Conservation (phyloP, 208 protist genomes). For the Naegleria gruberi region DNA sequence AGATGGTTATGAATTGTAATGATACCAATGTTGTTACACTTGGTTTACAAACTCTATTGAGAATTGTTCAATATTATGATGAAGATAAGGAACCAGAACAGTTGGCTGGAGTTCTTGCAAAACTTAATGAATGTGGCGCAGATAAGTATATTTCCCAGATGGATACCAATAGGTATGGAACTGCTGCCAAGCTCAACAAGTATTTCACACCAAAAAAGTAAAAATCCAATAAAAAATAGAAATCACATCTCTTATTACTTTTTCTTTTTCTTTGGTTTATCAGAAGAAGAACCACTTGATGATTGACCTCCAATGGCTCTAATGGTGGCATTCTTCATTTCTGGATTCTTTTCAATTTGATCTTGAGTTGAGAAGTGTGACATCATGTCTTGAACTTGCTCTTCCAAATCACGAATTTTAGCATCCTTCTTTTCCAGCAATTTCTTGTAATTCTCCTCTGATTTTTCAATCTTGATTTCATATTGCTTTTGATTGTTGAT, state of each 20-base stretch:
- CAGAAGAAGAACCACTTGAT: neutral
- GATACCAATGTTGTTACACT: neutral
- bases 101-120: no score
- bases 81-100: neutral
- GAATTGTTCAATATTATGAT: neutral
- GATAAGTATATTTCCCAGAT: no score
- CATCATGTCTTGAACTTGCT: conserved; percentile 1
- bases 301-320: neutral
- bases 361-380: neutral
- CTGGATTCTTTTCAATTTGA: neutral
- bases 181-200: no score
- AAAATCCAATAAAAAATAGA: no score
- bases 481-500: conserved; percentile 5
- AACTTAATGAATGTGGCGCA: no score
- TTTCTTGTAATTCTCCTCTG: neutral
- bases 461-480: neutral
- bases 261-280: neutral
- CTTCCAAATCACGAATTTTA: neutral
- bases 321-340: neutral
- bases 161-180: no score
- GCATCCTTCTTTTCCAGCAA: neutral
- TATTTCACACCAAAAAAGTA: no score
- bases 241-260: no score
- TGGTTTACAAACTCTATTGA: neutral
- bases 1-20: neutral